Conservation (phyloP, 768 basidiomycete genomes). For the Leccinum arenicola region DNA sequence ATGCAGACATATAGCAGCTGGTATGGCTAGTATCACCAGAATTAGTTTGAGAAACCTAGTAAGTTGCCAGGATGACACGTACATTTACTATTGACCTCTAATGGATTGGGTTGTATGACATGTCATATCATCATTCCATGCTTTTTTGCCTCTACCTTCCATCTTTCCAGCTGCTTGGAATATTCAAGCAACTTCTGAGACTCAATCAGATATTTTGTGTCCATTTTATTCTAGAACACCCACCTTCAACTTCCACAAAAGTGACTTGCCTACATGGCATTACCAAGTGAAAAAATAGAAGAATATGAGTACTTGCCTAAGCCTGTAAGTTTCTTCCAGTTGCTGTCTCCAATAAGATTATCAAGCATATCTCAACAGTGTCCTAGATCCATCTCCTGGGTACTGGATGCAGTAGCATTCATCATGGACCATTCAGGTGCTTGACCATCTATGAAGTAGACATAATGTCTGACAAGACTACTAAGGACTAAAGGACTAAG, state of each 20-base stretch:
- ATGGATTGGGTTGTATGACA: background rate
- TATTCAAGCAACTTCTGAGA: background rate
- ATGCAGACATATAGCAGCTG: no score
- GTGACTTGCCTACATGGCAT: background rate
- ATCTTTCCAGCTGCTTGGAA: background rate
- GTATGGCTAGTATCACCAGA: no score
- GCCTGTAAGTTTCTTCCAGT: background rate
- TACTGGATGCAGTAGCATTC: background rate
- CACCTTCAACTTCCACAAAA: background rate
- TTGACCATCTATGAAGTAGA: background rate
- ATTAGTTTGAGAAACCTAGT: no score
- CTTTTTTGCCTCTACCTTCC: background rate
- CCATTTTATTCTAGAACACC: background rate
- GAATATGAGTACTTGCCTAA: background rate
- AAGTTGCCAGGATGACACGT: background rate
- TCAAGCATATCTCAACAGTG: background rate
- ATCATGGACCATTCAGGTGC: background rate
- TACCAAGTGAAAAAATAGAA: no score
- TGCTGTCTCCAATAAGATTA: background rate
- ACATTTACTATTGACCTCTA: background rate
- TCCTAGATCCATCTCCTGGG: background rate
- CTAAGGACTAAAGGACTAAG: no score
- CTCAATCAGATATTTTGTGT: background rate
- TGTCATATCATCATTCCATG: background rate
- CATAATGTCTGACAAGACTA: no score